Base-by-base conservation (phyloP, 768 basidiomycete species). In the Russula compacta region DNA sequence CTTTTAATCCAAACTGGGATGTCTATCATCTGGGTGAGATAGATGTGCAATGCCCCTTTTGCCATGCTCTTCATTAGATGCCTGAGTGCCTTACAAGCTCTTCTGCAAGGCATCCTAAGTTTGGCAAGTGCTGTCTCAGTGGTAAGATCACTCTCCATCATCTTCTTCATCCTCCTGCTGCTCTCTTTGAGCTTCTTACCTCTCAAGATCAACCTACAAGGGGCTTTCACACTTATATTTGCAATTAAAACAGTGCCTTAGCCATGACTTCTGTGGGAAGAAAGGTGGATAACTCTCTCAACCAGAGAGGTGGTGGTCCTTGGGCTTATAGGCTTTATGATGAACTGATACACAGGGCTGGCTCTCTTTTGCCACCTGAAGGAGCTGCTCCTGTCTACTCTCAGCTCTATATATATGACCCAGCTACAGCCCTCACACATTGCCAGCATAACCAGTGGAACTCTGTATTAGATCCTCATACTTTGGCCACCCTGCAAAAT, bases 391-490 rank as follows among this genome's bases (percentile, higher is more conserved):
- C 32, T 17, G 2, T 4, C 3, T 50, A 50, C 11, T 17, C 17
- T 1, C 76, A 79, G 17, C 32, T 50, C 1, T 50, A 50, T 14
- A n/a, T 50, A 11, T 11, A 35, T 47, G 21, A 47, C 24, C 10
- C 46, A 4, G 21, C 6, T 9, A 38, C 36, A 9, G 36, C 24
- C 24, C 24, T 29, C 3, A 29, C 2, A 29, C 24, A 29, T 29
- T 3, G 24, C 24, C 24, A 29, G 36, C 3, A 38, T 9, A 47
- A 3, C 4, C 4, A 12, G 4, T 21, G 1, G n/a, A 21, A 46
- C 7, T 10, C 44, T 7, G 10, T 0, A 2, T 21, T 46, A 6
- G 44, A 46, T 21, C 19, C 7, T 2, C 4, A 5, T 5, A 29
- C 9, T 5, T 4, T 47, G 46, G 1, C 9, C 12, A 38, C 36